Evolutionary conservation across 176 grass and related monocot genomes (phyloP), one percentile per base, ranked within the genome.

Genomic region (Cenchrus purpureus): DNA sequence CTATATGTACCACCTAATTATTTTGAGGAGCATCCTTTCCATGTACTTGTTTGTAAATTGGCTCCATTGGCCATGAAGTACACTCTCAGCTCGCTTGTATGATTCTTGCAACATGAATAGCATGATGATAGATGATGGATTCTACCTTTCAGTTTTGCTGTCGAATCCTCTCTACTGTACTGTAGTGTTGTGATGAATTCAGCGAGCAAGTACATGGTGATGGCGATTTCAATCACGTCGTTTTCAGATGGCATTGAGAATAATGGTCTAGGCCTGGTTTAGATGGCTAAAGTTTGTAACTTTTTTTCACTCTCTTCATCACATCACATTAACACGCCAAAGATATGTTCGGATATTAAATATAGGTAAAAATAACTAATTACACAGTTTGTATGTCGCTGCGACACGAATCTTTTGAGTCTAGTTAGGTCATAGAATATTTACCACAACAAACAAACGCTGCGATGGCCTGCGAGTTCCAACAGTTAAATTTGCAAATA

Each of bases 51-150:
- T 72, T 89, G 87, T 86, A 87, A 81, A 90, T 79, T 74, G 82
- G 81, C 71, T 88, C 73, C 80, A 83, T 86, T 91, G 84, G 81
- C 77, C 72, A 76, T 76, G 77, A 87, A 82, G 68, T 87, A 75
- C 48, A 65, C 52, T 32, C 55, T 32, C 55, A 0, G 46, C 49
- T 68, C 52, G 81, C 54, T 82, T 90, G 88, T 82, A 93, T 90
- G 82, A 90, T 92, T 90, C 77, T 87, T 88, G 72, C 82, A 77
- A 56, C 86, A 76, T 88, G 54, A 76, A 86, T 87, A 72, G 85
- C 87, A 87, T 89, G 81, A 28, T 77, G 84, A 87, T 86, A 87
- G 89, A 76, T 76, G 76, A 84, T 91, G 45, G 45, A 46, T 85
- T 11, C 80, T 74, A 37, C 66, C 45, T 66, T 78, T 50, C 73